A percentile compares a stretch with the other conserved stretches of the same genome.
Conservation (phyloP, 164 flowering plant genomes). For the Litsea cubeba region DNA sequence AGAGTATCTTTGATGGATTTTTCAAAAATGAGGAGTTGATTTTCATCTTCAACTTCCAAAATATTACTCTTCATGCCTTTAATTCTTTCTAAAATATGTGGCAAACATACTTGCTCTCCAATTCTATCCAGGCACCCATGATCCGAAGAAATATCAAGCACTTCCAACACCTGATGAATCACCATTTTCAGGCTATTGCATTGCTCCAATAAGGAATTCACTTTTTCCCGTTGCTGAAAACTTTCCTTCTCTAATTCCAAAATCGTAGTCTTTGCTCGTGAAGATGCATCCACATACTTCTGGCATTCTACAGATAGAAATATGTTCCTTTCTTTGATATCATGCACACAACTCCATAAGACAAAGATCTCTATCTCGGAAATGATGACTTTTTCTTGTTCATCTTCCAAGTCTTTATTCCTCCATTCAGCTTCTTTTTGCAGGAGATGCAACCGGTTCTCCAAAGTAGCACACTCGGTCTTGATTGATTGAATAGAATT, state of each 20-base stretch:
- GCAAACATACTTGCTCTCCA: constrained; percentile 23
- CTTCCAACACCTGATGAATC: constrained; percentile 41
- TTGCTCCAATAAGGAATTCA: constrained; percentile 52
- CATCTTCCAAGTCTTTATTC: constrained; percentile 61
- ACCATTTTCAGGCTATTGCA: constrained; percentile 44
- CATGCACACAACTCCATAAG: constrained; percentile 58
- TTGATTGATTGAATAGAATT: constrained; percentile 34
- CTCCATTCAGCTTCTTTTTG: constrained; percentile 47
- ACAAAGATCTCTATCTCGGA: constrained; percentile 70
- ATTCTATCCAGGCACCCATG: constrained; percentile 20
- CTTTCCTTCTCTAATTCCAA: constrained; percentile 64
- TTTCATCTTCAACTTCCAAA: constrained; percentile 43
- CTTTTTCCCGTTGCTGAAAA: constrained; percentile 57
- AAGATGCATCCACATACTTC: constrained; percentile 58
- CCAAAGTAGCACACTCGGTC: constrained; percentile 38
- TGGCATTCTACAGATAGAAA: constrained; percentile 53
- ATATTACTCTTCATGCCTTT: constrained; percentile 36
- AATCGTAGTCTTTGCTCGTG: constrained; percentile 46
- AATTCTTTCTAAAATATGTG: constrained; percentile 31
- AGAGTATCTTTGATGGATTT: constrained; percentile 53
- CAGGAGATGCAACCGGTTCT: constrained; percentile 43
- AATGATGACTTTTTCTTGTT: constrained; percentile 55
- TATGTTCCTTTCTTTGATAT: constrained; percentile 58
- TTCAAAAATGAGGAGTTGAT: constrained; percentile 54
- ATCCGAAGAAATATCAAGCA: constrained; percentile 39